Conservation (phyloP, 345 rosid species). For the Gossypioides kirkii region DNA sequence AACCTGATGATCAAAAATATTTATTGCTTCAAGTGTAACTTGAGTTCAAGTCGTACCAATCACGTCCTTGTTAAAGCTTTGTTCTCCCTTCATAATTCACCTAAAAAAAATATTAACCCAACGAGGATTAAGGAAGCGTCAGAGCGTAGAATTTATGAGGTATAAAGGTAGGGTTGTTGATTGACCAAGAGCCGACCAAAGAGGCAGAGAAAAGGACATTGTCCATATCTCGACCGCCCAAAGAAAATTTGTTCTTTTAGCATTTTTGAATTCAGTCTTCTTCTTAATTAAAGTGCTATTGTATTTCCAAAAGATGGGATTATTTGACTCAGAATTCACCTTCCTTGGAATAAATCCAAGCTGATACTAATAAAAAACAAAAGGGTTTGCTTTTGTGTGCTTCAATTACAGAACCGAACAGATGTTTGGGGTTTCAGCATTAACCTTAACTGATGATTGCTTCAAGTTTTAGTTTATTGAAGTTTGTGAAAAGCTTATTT, state of each 20-base stretch:
- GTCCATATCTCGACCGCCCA: constrained; percentile 42
- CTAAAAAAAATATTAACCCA: neutral
- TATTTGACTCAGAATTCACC: constrained; percentile 17
- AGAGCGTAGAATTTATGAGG: neutral
- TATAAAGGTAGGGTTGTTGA: neutral
- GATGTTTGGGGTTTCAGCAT: constrained; percentile 2
- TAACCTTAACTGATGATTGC: constrained; percentile 9
- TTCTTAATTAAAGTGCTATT: neutral
- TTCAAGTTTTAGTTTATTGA: neutral
- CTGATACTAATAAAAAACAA: neutral
- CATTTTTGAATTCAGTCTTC: neutral
- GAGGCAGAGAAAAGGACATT: neutral
- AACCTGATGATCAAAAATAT: no score
- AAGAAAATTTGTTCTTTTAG: constrained; percentile 23
- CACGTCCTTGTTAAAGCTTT: no score
- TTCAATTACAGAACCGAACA: constrained; percentile 13
- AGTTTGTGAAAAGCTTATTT: neutral
- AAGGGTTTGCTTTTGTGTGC: constrained; percentile 4
- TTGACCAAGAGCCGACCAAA: constrained; percentile 32
- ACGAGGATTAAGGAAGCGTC: constrained; percentile 15
- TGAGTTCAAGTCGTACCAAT: no score
- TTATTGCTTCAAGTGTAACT: no score
- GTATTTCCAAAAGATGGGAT: neutral
- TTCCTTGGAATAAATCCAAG: neutral
- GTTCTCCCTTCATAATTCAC: no score